Evolutionary conservation across 23 red algal species (phyloP).

Genomic region (Gracilaria caudata): DNA sequence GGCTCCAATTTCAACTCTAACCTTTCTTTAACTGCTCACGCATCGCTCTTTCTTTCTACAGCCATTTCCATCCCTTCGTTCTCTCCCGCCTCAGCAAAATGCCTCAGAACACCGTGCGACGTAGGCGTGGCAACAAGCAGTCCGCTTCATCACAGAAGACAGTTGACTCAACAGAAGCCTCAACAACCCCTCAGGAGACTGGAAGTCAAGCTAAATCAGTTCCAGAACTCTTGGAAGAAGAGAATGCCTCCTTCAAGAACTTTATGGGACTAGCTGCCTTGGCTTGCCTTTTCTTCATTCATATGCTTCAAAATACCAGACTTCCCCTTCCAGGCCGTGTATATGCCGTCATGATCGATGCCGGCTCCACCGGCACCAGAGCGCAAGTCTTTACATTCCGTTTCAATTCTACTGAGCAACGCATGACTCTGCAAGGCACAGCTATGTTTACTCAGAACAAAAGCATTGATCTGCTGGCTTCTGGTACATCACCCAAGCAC

Average conservation of each 20-base stretch:
- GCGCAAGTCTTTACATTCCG: slow-evolving; percentile 77
- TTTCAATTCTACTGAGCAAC: not conserved
- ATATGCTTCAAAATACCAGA: slow-evolving; percentile 34
- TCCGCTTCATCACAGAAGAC: slow-evolving; percentile 14
- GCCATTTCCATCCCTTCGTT: not conserved
- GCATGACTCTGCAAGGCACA: slow-evolving; percentile 29
- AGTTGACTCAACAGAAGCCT: not conserved
- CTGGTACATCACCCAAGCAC: slow-evolving; percentile 29
- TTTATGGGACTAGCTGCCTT: slow-evolving; percentile 39
- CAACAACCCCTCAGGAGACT: not conserved
- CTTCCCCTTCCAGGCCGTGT: slow-evolving; percentile 51
- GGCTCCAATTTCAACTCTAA: not conserved
- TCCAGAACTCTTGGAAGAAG: slow-evolving; percentile 50
- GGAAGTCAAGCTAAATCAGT: slow-evolving; percentile 27
- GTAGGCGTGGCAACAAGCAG: slow-evolving; percentile 14
- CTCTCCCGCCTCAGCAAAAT: not conserved
- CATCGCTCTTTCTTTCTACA: not conserved
- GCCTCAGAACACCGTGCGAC: slow-evolving; percentile 30
- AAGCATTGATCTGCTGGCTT: slow-evolving; percentile 33
- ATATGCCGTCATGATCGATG: slow-evolving; percentile 83
- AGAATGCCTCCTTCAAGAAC: slow-evolving; percentile 30
- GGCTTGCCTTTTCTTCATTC: slow-evolving; percentile 50
- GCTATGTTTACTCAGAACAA: slow-evolving; percentile 27
- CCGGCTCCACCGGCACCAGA: slow-evolving; percentile 84
- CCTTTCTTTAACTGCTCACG: not conserved